Conservation (phyloP, 345 rosid genomes). For the Citrus sinensis region DNA sequence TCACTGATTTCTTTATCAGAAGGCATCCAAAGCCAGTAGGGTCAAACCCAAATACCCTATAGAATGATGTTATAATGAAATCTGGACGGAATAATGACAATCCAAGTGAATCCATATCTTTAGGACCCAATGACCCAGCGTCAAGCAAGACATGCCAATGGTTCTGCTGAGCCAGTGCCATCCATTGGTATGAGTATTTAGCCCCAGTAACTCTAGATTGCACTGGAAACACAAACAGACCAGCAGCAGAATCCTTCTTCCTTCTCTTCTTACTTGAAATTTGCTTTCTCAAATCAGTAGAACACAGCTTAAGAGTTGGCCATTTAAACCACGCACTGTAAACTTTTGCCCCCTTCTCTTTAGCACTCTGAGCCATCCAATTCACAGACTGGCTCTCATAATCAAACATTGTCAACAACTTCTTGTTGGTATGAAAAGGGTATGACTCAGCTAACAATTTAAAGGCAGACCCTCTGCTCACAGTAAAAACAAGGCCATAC, state of each 20-base stretch:
- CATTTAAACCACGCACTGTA: constrained; percentile 94
- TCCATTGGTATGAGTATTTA: constrained; percentile 99
- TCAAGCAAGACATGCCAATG: constrained; percentile 99
- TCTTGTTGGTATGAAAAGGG: constrained; percentile 94
- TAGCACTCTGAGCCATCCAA: constrained; percentile 98
- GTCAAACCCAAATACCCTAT: constrained; percentile 90
- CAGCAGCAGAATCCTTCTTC: constrained; percentile 87
- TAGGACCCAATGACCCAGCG: constrained; percentile 98
- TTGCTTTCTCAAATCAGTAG: constrained; percentile 90
- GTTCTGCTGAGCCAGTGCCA: constrained; percentile 98
- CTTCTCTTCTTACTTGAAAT: constrained; percentile 74
- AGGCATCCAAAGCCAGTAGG: constrained; percentile 99
- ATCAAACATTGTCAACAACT: constrained; percentile 95
- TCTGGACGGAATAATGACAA: constrained; percentile 95
- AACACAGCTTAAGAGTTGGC: constrained; percentile 97
- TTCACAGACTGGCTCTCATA: constrained; percentile 94
- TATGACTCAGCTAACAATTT: constrained; percentile 91
- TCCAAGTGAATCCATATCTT: constrained; percentile 99
- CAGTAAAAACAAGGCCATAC: constrained; percentile 97
- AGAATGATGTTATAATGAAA: constrained; percentile 93
- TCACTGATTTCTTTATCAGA: constrained; percentile 92
- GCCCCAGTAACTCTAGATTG: constrained; percentile 97
- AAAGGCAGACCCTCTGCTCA: constrained; percentile 99
- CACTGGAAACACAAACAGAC: constrained; percentile 95
- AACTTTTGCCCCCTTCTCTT: constrained; percentile 91